Percentiles rank a stretch among this genome's conserved stretches.
Conservation (phyloP, 345 rosid genomes). For the Cardamine resedifolia region DNA sequence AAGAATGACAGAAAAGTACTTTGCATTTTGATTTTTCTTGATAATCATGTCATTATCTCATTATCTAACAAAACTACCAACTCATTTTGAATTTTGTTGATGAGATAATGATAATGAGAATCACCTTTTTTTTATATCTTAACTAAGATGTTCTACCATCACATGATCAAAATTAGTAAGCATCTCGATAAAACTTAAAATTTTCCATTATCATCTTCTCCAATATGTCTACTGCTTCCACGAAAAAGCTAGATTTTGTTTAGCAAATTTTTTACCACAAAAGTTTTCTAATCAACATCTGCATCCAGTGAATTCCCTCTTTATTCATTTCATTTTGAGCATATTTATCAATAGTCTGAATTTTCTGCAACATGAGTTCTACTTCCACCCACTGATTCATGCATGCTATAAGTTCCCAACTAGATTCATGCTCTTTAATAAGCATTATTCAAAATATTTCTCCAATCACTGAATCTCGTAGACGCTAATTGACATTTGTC, state of each 20-base stretch:
- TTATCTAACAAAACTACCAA: not conserved
- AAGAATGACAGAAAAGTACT: not conserved
- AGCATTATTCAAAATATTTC: not conserved
- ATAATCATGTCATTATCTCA: not conserved
- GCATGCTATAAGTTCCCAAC: not conserved
- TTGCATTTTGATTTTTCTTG: not conserved
- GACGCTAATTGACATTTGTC: not conserved
- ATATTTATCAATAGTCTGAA: not conserved
- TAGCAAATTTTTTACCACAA: too few relatives aligned
- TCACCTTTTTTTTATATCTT: not conserved
- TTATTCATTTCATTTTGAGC: not conserved
- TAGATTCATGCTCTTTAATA: not conserved
- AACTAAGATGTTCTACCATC: not conserved
- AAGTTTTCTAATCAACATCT: too few relatives aligned
- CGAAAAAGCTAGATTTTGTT: too few relatives aligned
- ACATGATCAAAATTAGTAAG: not conserved
- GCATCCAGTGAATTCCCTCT: not conserved
- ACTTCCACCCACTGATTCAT: not conserved
- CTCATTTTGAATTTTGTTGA: not conserved
- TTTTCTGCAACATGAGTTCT: not conserved
- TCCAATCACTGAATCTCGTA: not conserved
- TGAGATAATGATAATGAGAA: not conserved
- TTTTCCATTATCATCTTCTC: too few relatives aligned
- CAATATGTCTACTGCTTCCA: too few relatives aligned
- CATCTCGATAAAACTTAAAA: not conserved